Evolutionary conservation across 208 protist genomes (phyloP).

Genomic region (Crithidia thermophila): DNA sequence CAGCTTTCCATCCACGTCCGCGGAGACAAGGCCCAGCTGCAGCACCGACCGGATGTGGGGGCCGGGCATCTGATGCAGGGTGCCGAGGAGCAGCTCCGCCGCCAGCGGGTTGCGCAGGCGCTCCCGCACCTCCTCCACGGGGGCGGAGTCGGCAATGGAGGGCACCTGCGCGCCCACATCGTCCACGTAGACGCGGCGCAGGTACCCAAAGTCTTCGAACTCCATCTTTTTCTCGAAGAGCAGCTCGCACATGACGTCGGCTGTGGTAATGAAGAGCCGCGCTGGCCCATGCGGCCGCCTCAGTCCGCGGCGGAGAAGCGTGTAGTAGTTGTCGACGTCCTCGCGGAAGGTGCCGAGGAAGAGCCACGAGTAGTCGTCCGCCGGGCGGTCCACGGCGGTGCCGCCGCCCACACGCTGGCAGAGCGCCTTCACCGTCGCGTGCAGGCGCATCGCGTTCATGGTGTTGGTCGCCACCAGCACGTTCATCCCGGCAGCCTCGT

Average conservation of each 20-base stretch:
- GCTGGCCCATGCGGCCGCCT: conserved; percentile 38
- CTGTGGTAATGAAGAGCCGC: conserved; percentile 81
- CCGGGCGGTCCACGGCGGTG: conserved; percentile 51
- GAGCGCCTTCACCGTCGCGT: conserved; percentile 57
- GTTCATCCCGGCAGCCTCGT: conserved; percentile 70
- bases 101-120: conserved; percentile 73
- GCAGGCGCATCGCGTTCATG: conserved; percentile 63
- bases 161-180: conserved; percentile 75
- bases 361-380: conserved; percentile 76
- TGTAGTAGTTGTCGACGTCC: conserved; percentile 62
- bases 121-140: conserved; percentile 53
- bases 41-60: conserved; percentile 85
- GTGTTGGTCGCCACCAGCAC: conserved; percentile 72
- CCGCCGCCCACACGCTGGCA: conserved; percentile 53
- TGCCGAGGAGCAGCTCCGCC: conserved; percentile 79
- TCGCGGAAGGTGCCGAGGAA: conserved; percentile 56
- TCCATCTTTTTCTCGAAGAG: conserved; percentile 90
- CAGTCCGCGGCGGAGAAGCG: conserved; percentile 41
- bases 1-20: conserved; percentile 61
- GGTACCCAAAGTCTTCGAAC: conserved; percentile 83
- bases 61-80: conserved; percentile 80
- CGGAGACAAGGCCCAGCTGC: conserved; percentile 81
- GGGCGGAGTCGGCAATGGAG: conserved; percentile 54
- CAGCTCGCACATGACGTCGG: conserved; percentile 78
- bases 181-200: conserved; percentile 84